Base-by-base conservation (phyloP, 1,284 basidiomycete genomes). In the Stygiomarasmius scandens region DNA sequence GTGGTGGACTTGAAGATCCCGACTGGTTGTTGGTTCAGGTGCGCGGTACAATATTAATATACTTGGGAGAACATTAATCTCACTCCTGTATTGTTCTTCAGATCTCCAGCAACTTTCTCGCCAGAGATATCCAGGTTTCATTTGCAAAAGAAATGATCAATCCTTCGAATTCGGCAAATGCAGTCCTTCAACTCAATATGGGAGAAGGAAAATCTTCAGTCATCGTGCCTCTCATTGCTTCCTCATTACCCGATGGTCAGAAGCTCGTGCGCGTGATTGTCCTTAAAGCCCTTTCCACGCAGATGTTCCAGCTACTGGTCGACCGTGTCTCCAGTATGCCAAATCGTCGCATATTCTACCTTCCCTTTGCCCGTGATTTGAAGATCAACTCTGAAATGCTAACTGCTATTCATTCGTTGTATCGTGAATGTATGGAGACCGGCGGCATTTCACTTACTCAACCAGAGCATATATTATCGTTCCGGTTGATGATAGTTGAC, bases 171-270 rank as follows among this genome's bases (percentile, higher is more conserved):
- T 47, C 58, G 2, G 16, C 53, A 5, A 85, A 76, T 50, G 74
- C 73, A 0, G 63, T 73, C 3, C 69, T 81, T 34, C 82, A 84
- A 55, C n/a, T 73, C 85, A 83, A 84, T 46, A 84, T 85, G 83
- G 82, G 82, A 1, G 82, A 84, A 60, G 83, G 83, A 2, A 84
- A 84, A 59, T 77, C 82, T 1, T 79, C 80, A 0, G 82, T 83
- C 3, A 84, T 84, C 24, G 70, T 78, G 0, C 82, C 82, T 1
- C 66, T 83, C 12, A 68, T 73, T 20, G 67, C 74, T 0, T 65
- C 71, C 0, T 58, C 70, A 20, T 65, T 83, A 2, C 76, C 83
- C 0, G 66, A 83, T 61, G 72, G 77, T 0, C 41, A 67, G 2
- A 75, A 68, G 14, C 69, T 84, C 2, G 75, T 77, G n/a, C n/a